Evolutionary conservation across 148 eudicot genomes (phyloP).

Genomic region (Chenopodium berlandieri): DNA sequence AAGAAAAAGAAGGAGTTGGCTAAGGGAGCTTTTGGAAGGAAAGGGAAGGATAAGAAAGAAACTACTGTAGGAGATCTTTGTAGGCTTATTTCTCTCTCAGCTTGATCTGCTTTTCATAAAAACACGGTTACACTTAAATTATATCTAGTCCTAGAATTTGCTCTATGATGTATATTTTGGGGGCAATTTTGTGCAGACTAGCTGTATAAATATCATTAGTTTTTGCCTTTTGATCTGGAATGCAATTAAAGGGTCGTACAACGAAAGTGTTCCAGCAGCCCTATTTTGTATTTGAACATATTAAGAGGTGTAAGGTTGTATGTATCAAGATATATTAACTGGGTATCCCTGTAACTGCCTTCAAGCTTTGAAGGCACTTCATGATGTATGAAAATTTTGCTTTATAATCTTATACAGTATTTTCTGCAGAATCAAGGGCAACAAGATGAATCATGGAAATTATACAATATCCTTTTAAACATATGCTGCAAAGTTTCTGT

Average conservation of each 20-base stretch:
- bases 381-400: too few relatives aligned
- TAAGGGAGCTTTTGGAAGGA: slow-evolving; percentile 61
- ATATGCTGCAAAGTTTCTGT: neutral
- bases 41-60: slow-evolving; percentile 66
- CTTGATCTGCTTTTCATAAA: slow-evolving; percentile 2
- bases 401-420: neutral
- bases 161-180: neutral
- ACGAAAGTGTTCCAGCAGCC: neutral
- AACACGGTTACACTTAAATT: neutral
- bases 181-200: slow-evolving; percentile 13
- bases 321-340: too few relatives aligned
- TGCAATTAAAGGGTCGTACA: neutral
- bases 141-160: neutral
- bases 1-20: slow-evolving; percentile 79
- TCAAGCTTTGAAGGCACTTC: too few relatives aligned
- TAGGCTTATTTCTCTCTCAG: slow-evolving; percentile 64
- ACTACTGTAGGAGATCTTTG: slow-evolving; percentile 65
- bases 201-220: slow-evolving; percentile 7
- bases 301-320: neutral
- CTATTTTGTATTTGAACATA: neutral
- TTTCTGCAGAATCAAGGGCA: neutral
- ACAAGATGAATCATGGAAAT: too few relatives aligned
- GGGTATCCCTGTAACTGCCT: too few relatives aligned
- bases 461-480: neutral
- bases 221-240: neutral